phyloP scores from a whole-genome alignment of 116 monocot genomes.

The Dioscorea cayenensis region DNA sequence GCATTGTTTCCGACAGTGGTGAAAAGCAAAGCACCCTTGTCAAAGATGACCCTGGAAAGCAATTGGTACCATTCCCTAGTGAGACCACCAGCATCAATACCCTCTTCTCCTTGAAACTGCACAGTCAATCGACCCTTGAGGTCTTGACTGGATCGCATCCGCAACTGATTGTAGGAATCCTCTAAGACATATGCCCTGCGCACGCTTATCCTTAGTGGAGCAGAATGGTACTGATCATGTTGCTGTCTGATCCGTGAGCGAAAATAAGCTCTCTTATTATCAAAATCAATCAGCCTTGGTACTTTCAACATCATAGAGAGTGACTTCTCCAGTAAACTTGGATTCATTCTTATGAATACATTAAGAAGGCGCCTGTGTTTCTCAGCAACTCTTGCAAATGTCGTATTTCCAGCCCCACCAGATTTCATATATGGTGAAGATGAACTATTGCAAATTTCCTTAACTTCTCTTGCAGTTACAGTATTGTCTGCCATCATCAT shows the following conservation, averaged over 20 bases:
- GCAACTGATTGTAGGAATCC: conserved; percentile 63
- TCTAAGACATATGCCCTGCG: conserved; percentile 57
- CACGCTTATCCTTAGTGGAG: conserved; percentile 46
- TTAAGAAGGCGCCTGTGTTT: conserved; percentile 64
- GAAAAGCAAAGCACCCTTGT: conserved; percentile 60
- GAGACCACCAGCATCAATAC: conserved; percentile 66
- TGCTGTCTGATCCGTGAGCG: conserved; percentile 49
- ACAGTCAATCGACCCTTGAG: conserved; percentile 50
- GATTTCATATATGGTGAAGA: conserved; percentile 22
- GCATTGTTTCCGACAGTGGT: conserved; percentile 56
- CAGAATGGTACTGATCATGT: conserved; percentile 43
- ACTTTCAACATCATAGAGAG: conserved; percentile 58
- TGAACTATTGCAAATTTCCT: conserved; percentile 36
- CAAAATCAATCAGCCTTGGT: conserved; percentile 55
- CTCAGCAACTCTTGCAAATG: conserved; percentile 47
- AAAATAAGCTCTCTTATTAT: conserved; percentile 58
- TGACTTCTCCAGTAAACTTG: conserved; percentile 48
- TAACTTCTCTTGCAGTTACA: conserved; percentile 52
- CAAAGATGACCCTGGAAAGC: conserved; percentile 56
- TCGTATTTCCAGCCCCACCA: conserved; percentile 21
- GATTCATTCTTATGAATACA: conserved; percentile 51
- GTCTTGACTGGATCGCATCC: conserved; percentile 42
- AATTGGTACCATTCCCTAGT: conserved; percentile 64
- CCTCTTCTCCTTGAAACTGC: conserved; percentile 69
- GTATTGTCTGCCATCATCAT: conserved; percentile 23